Evolutionary conservation across 345 rosid genomes (phyloP), one percentile per base, ranked within the genome.

Genomic region (Heritiera littoralis): DNA sequence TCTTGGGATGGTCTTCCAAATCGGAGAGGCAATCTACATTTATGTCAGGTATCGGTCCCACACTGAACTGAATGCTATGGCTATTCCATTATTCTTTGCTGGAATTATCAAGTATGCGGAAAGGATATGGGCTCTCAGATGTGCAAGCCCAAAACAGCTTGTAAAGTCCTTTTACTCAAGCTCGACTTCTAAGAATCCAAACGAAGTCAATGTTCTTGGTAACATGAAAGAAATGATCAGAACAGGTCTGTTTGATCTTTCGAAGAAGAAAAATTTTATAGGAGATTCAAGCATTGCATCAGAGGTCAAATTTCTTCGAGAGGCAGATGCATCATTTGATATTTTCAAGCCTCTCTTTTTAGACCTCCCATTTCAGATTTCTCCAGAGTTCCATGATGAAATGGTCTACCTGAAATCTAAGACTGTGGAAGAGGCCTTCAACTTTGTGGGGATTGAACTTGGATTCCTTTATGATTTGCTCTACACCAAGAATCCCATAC

Each of bases 401-500:
- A 77, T 65, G 64, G 43, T 18, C 77, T 71, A 65, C 7, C 65
- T 82, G 28, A 15, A 10, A 0, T 15, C 23, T 7, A 52, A 30
- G 30, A 0, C 0, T 0, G 1, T 86, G 0, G 73, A 41, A 17
- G 79, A 77, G 1, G 91, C 87, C 12, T 81, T 88, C 64, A 67
- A 70, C 9, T 48, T 91, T 35, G 72, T 87, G 1, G 90, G 86
- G 74, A 81, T 75, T 17, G 90, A 85, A 74, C 86, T 89, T 1
- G 72, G 81, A 49, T 83, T 90, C 75, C 72, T 89, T 54, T 89
- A 82, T 43, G 91, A 88, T 59, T 35, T 72, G 76, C 77, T 89
- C 18, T 86, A 84, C 81, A 91, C 90, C 77, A 91, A 91, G 81
- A 86, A 83, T 11, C 58, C 68, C 1, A 38, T 89, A 40, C 70